Conservation (phyloP, 176 grass and related monocot species). For the Oryza officinalis region DNA sequence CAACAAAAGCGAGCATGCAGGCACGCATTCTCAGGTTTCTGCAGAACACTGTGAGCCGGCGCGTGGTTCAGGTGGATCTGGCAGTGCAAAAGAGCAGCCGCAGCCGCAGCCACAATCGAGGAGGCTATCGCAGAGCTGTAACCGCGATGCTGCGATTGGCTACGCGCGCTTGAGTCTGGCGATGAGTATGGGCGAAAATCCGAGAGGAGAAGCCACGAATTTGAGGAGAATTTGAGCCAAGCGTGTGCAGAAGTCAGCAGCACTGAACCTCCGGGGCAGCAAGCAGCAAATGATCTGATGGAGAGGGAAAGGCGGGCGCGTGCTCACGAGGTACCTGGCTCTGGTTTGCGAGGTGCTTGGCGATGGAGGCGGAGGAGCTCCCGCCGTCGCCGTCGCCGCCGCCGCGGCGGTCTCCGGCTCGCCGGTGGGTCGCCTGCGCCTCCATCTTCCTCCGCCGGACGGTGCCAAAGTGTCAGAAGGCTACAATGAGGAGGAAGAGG, state of each 20-base stretch:
- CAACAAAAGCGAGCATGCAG: not conserved
- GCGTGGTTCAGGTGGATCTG: not conserved
- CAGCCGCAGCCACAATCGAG: not conserved
- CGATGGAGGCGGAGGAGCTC: constrained; percentile 19
- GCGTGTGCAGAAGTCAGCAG: not conserved
- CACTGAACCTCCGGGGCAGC: not conserved
- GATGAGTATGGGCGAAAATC: not conserved
- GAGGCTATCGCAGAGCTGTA: not conserved
- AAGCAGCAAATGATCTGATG: not conserved
- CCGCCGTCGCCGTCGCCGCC: not conserved
- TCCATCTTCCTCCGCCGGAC: not conserved
- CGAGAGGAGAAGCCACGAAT: not conserved
- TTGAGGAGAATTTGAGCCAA: not conserved
- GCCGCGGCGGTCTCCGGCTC: not conserved
- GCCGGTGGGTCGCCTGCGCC: constrained; percentile 31
- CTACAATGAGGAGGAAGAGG: not conserved
- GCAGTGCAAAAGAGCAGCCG: not conserved
- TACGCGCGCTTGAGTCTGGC: not conserved
- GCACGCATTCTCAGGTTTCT: not conserved
- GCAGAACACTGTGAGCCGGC: not conserved
- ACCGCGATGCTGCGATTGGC: not conserved
- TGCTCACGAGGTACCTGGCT: constrained; percentile 22
- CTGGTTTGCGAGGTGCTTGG: constrained; percentile 31
- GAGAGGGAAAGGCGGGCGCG: not conserved
- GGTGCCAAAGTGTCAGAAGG: too few species aligned